Evolutionary conservation across 192 early-diverging fungal genomes (phyloP).

Genomic region (Umbelopsis sp.): DNA sequence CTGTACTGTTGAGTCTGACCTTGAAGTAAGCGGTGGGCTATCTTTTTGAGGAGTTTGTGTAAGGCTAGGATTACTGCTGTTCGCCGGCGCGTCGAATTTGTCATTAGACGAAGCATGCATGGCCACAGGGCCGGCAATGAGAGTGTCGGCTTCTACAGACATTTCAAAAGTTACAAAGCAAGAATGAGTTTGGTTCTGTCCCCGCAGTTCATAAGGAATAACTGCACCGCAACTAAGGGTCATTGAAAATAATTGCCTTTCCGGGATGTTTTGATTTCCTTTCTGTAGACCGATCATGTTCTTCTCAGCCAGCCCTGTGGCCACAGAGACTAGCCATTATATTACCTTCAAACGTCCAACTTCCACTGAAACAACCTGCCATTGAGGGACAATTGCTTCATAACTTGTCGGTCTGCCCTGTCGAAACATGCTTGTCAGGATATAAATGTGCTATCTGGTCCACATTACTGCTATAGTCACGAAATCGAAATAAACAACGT

Average conservation of each 20-base stretch:
- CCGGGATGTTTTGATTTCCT: slow-evolving; percentile 22
- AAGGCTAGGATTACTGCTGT: background rate
- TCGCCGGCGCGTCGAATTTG: background rate
- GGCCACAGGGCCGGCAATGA: background rate
- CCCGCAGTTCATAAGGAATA: background rate
- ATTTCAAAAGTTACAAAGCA: background rate
- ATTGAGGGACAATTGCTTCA: too few relatives aligned
- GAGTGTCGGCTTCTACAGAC: background rate
- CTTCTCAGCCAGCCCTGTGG: background rate
- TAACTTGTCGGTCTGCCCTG: too few relatives aligned
- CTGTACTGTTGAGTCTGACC: slow-evolving; percentile 3
- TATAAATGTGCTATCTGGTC: too few relatives aligned
- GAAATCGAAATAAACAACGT: too few relatives aligned
- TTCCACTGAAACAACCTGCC: too few relatives aligned
- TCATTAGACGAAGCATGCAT: background rate
- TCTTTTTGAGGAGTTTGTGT: background rate
- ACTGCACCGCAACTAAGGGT: background rate
- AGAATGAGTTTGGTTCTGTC: background rate
- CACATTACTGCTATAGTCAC: too few relatives aligned
- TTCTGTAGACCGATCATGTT: background rate
- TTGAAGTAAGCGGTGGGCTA: slow-evolving; percentile 1
- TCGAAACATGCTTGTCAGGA: too few relatives aligned
- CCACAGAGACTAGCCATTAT: too few relatives aligned
- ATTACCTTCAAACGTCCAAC: too few relatives aligned
- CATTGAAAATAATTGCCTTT: slow-evolving; percentile 16